Evolutionary conservation across 768 basidiomycete species (phyloP).

Genomic region (Psilocybe cubensis): DNA sequence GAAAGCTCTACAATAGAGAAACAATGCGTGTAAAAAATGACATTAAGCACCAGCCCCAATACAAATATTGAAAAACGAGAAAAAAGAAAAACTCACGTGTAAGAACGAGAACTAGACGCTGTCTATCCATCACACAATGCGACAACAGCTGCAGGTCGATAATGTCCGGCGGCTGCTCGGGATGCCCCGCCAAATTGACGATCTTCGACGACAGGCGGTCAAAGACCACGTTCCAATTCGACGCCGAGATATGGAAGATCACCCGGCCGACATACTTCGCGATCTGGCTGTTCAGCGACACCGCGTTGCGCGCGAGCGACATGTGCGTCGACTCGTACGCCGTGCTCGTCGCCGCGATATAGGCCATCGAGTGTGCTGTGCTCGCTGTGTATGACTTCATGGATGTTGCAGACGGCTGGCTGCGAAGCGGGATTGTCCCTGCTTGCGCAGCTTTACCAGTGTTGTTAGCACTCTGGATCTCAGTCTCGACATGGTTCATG

Average conservation of each 20-base stretch:
- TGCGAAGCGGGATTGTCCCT: slow-evolving; percentile 36
- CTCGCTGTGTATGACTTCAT: slow-evolving; percentile 39
- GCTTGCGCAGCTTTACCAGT: too few species aligned
- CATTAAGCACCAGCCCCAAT: neutral
- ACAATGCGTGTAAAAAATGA: neutral
- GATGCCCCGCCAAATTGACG: slow-evolving; percentile 55
- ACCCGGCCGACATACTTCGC: slow-evolving; percentile 77
- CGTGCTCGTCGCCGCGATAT: slow-evolving; percentile 38
- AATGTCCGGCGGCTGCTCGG: slow-evolving; percentile 55
- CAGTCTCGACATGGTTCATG: neutral
- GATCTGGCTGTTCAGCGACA: slow-evolving; percentile 63
- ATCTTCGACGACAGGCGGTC: slow-evolving; percentile 72
- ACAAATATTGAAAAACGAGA: neutral
- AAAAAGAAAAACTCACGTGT: slow-evolving; percentile 49
- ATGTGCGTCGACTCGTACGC: slow-evolving; percentile 67
- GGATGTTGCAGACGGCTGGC: slow-evolving; percentile 46
- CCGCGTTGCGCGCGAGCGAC: slow-evolving; percentile 56
- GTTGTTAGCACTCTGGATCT: too few species aligned
- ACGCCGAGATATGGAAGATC: slow-evolving; percentile 84
- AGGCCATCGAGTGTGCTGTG: slow-evolving; percentile 44
- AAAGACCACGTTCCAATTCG: slow-evolving; percentile 85
- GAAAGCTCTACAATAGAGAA: slow-evolving; percentile 62
- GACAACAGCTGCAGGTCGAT: slow-evolving; percentile 80
- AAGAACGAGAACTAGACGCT: slow-evolving; percentile 69
- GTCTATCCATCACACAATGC: slow-evolving; percentile 73